Evolutionary conservation across 2,329 filamentous ascomycete genomes (phyloP), one percentile per base, ranked within the genome.

Genomic region (Dactylellina leptospora): DNA sequence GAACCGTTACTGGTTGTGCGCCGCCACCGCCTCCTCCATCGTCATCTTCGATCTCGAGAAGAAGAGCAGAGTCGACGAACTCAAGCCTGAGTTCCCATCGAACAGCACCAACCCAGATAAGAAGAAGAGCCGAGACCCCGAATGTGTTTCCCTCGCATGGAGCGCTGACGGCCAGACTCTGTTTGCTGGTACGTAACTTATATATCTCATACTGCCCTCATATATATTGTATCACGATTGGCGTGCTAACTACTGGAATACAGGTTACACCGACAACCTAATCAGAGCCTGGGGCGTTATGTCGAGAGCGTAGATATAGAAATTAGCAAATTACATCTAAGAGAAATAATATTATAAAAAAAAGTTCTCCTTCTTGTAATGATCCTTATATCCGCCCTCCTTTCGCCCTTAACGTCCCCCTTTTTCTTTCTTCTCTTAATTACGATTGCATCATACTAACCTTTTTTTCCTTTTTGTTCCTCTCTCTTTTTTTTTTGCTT

Each of bases 41-140:
- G 97, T 97, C 88, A 97, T 99, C 88, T 99, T 99, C 86, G 95
- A 99, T 82, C 89, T 99, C 78, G 95, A 99, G 92, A 99, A 99
- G 93, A 99, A 99, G 93, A 96, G 90, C 90, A 97, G 97, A 90
- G 93, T 97, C 81, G 93, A 97, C 80, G 95, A 97, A 89, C 89
- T 99, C 83, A 97, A 96, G 90, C 93, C 93, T 78, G 95, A 99
- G 83, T 96, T 95, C 86, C 86, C 92, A 81, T 87, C 92, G 82
- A 90, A 92, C 82, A 91, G 93, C 86, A 23, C 54, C 13, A 71
- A 71, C 58, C 40, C 66, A 47, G 66, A 71, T 33, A 62, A 51
- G 48, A 96, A 96, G 92, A 97, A 97, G 92, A 92, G 90, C 88
- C 89, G 93, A 82, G 93, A 97, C 85, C 95, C 95, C 79, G 93